Conservation (phyloP, 2,329 filamentous ascomycete species). For the Lecanoromycetidae sp. region DNA sequence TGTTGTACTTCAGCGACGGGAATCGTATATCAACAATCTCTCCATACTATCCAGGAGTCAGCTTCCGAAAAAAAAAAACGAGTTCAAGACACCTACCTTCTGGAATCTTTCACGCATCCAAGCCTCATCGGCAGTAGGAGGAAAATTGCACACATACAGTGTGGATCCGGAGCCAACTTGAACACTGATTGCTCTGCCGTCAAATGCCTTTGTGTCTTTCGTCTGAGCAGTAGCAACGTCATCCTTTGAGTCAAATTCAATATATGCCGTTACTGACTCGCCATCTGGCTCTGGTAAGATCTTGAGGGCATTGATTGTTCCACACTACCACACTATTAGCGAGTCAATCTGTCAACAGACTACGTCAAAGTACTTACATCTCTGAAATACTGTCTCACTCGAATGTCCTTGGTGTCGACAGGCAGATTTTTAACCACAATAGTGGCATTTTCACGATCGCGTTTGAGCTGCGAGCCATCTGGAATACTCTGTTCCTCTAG, state of each 20-base stretch:
- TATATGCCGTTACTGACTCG: constrained; percentile 56
- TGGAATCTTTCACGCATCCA: constrained; percentile 46
- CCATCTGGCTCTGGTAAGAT: constrained; percentile 50
- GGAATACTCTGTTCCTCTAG: constrained; percentile 28
- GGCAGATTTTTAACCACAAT: constrained; percentile 73
- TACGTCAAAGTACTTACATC: constrained; percentile 38
- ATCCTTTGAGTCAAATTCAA: constrained; percentile 73
- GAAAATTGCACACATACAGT: constrained; percentile 84
- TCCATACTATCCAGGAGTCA: constrained; percentile 44
- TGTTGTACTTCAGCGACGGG: constrained; percentile 81
- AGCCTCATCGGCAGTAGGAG: constrained; percentile 40
- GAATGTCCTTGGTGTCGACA: constrained; percentile 52
- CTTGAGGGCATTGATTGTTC: constrained; percentile 66
- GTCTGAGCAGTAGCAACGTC: constrained; percentile 73
- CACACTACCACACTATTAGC: constrained; percentile 40
- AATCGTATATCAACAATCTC: constrained; percentile 77
- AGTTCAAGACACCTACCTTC: constrained; percentile 37
- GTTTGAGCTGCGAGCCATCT: constrained; percentile 41
- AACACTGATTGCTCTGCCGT: constrained; percentile 61
- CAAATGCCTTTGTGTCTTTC: constrained; percentile 67
- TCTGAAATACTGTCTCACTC: constrained; percentile 78
- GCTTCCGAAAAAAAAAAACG: not conserved
- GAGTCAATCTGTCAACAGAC: not conserved
- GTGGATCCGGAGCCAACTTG: constrained; percentile 65
- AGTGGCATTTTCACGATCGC: constrained; percentile 83